These are phyloP conservation scores for Cercospora berteroae DNA, from an alignment of 2,329 filamentous ascomycete species.

Conservation along the genomic window DNA sequence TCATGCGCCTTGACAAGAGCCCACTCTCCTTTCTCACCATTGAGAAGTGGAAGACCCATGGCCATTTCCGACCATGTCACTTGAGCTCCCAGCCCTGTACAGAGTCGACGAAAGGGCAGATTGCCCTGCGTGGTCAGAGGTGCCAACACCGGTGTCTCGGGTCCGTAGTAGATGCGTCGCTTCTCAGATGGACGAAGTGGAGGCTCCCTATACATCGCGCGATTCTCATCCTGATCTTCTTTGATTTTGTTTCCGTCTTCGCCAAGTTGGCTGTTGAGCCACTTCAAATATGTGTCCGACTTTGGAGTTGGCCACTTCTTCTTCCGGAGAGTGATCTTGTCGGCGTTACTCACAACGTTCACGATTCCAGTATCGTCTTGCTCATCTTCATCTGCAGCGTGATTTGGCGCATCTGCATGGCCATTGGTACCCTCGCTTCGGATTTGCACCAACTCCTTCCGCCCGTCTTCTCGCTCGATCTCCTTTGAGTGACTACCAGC, in stretches of 20 bases:
- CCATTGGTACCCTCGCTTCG: constrained; percentile 46
- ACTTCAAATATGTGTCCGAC: constrained; percentile 72
- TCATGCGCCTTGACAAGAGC: constrained; percentile 90
- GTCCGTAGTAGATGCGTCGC: constrained; percentile 86
- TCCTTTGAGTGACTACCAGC: constrained; percentile 84
- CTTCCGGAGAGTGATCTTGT: constrained; percentile 73
- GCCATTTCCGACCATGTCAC: constrained; percentile 99
- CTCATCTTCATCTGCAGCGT: constrained; percentile 37
- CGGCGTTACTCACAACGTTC: constrained; percentile 68
- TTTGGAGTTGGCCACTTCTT: constrained; percentile 68
- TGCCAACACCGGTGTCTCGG: constrained; percentile 89
- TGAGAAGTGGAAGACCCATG: constrained; percentile 82
- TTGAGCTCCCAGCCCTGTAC: constrained; percentile 83
- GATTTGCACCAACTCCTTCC: constrained; percentile 74
- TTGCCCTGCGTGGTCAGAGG: constrained; percentile 97
- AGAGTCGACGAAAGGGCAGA: constrained; percentile 86
- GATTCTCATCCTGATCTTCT: constrained; percentile 60
- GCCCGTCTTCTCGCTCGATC: constrained; percentile 71
- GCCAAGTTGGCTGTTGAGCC: constrained; percentile 66
- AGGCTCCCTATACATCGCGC: constrained; percentile 79
- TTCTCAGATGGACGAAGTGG: constrained; percentile 92
- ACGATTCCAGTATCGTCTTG: constrained; percentile 59
- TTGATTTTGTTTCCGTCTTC: constrained; percentile 27
- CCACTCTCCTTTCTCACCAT: constrained; percentile 91
- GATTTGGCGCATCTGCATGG: neutral